Evolutionary conservation across 352 stramenopile species (phyloP), one percentile per base, ranked within the genome.

Genomic region (Pelagophyceae sp.): DNA sequence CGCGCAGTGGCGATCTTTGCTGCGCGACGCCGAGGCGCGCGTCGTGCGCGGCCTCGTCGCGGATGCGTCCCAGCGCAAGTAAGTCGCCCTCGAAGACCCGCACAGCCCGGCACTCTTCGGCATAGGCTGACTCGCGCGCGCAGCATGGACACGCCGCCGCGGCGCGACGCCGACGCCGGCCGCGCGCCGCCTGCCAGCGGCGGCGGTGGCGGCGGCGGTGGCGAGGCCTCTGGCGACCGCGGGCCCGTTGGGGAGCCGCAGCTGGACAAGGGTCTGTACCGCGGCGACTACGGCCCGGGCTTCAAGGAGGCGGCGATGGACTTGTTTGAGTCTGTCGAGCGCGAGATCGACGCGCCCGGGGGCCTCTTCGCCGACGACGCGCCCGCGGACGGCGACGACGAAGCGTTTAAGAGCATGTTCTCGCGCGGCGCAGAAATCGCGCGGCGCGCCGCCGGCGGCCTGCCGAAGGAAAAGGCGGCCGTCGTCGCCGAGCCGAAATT

Each of bases 1-100:
- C 35, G 17, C 67, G 2, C 15, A 23, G 25, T 33, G 29, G 29
- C 45, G 45, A 23, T 15, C 31, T 2, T n/a, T 74, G 11, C 33
- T 50, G 67, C 67, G 67, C 1, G 38, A 37, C 67, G 67, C 67
- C 67, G 67, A 74, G 38, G 31, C 29, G 3, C 61, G 61, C 61
- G 11, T 71, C 5, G 29, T 37, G 3, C 3, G 11, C n/a, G 3
- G 1, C 3, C 61, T 71, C 5, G n/a, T 15, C 11, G 45, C 45
- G n/a, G 29, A 71, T 3, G 61, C 5, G n/a, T n/a, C n/a, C n/a
- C n/a, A n/a, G n/a, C n/a, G n/a, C n/a, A n/a, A n/a, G n/a, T n/a
- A n/a, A n/a, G n/a, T n/a, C n/a, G n/a, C n/a, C n/a, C n/a, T n/a
- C n/a, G n/a, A n/a, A n/a, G n/a, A n/a, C n/a, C n/a, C n/a, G n/a